These are phyloP conservation scores for Eutrema japonicum DNA, from an alignment of 345 rosid species.

Conservation along the genomic window DNA sequence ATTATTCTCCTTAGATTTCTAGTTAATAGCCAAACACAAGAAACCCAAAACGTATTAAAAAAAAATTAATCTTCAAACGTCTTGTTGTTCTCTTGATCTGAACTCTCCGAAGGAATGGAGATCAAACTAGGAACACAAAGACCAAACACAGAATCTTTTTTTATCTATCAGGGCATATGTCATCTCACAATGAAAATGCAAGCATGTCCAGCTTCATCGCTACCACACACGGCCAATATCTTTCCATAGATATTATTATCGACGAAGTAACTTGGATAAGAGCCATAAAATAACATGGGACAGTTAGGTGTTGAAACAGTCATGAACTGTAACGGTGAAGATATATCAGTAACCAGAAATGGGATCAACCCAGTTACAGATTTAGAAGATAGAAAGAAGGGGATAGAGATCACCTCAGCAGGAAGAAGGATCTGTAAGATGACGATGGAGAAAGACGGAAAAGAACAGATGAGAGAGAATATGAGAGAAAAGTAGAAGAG, in stretches of 20 bases:
- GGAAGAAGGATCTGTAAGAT: too few species aligned
- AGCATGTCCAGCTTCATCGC: neutral
- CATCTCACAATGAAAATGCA: neutral
- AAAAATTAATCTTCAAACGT: neutral
- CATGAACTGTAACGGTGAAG: too few species aligned
- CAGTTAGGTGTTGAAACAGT: neutral
- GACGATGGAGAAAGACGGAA: too few species aligned
- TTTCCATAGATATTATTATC: neutral
- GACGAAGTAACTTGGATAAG: neutral
- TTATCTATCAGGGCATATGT: neutral
- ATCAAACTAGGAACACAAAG: neutral
- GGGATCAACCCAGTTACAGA: too few species aligned
- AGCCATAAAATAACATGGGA: neutral
- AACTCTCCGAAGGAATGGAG: neutral
- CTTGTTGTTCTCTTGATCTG: neutral
- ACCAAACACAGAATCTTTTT: neutral
- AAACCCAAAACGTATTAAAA: neutral
- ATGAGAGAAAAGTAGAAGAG: too few species aligned
- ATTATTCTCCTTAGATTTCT: neutral
- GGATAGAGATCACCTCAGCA: too few species aligned
- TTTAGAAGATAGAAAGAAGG: too few species aligned
- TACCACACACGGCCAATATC: neutral
- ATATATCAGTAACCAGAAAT: too few species aligned
- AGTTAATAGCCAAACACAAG: neutral
- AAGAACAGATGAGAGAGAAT: too few species aligned